phyloP scores from a whole-genome alignment of 106 monocot species.

The Triglochin maritima region DNA sequence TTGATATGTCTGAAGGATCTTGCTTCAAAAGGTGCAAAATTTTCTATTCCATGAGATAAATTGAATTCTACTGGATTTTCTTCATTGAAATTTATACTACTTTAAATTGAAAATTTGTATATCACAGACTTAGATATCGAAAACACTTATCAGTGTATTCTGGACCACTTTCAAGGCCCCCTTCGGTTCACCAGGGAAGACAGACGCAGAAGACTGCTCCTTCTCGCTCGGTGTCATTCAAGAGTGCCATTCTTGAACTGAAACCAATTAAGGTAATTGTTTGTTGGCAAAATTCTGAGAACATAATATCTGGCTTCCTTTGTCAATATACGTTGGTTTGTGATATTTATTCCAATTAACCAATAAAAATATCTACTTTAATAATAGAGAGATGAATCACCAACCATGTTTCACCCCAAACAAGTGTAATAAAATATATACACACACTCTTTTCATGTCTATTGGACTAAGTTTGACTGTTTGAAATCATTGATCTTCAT shows the following conservation, averaged over 20 bases:
- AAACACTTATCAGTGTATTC: conserved; percentile 17
- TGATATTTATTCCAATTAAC: no score
- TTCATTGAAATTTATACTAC: neutral
- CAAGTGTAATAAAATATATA: neutral
- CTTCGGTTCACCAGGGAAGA: conserved; percentile 36
- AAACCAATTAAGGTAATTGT: conserved; percentile 75
- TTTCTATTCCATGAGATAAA: neutral
- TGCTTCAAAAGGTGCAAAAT: conserved; percentile 72
- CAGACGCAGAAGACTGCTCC: conserved; percentile 37
- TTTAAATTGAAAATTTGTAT: neutral
- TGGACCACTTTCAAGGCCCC: conserved; percentile 32
- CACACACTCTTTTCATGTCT: no score
- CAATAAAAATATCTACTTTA: neutral
- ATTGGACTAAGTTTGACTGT: no score
- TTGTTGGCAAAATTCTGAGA: neutral
- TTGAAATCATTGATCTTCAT: no score
- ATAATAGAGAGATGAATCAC: neutral
- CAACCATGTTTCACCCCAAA: neutral
- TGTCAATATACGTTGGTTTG: no score
- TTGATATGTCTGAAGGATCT: conserved; percentile 83
- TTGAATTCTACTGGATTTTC: neutral
- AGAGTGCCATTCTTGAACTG: conserved; percentile 51
- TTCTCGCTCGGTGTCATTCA: conserved; percentile 49
- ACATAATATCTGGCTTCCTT: no score
- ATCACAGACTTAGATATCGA: conserved; percentile 41